Evolutionary conservation across 805 yeast genomes (phyloP), one percentile per base, ranked within the genome.

Genomic region (Yamadazyma ubonensis): DNA sequence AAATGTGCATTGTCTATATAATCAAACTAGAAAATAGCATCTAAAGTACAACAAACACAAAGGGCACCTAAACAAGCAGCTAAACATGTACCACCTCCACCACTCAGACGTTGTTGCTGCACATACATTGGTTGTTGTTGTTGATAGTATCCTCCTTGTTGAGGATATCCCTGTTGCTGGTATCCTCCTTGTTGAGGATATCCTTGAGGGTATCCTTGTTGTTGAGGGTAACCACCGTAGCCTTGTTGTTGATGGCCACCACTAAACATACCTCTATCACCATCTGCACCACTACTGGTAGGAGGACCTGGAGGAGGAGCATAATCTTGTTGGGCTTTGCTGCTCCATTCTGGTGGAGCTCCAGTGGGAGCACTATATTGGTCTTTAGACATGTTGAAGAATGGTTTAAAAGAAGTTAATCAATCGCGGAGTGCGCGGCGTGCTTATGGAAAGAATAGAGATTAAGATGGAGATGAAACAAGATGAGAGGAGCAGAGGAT

Each of bases 61-160:
- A 68, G 46, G 2, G 73, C 73, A 12, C 63, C 74, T 48, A 66
- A 59, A 50, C 73, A 68, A 11, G 59, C 71, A 56, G 63, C 64
- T 47, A 69, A 62, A 48, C 71, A 66, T 10, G 55, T 51, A 7
- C 42, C 46, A 34, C 46, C 46, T 26, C 58, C 58, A 25, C 48
- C 43, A 19, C 49, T 41, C 15, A 44, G 44, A 3, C 16, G 30
- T 41, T 65, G 66, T 43, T 68, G 73, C 50, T 68, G 74, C 5
- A 68, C 73, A 41, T 68, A 68, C 64, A 67, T 65, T 23, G 71
- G 73, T 44, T 63, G 71, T 46, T 66, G 72, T 39, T 61, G 70
- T 43, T 65, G 72, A 38, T 62, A 67, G 43, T 63, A 59, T 3
- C 59, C 59, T 39, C 58, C 64, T 38, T 51, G 65, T 7, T 54